Percentiles rank a stretch among this genome's conserved stretches.
phyloP scores from a whole-genome alignment of 1,284 basidiomycete species.

The Ustilago xerochloae region DNA sequence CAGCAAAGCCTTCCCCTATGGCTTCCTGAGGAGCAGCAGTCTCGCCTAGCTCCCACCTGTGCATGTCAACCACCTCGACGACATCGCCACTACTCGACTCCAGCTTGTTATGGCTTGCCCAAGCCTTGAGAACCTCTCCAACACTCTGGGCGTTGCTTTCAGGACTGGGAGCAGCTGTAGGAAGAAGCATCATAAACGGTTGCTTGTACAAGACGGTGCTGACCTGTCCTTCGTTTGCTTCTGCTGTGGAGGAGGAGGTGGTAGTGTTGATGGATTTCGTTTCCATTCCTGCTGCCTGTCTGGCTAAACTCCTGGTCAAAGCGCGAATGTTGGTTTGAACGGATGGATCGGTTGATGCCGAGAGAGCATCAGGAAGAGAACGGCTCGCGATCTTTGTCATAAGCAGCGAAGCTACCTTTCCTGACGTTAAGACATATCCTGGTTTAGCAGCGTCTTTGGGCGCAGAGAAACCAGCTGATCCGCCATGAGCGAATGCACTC shows the following conservation, averaged over 20 bases:
- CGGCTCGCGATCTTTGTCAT: slow-evolving; percentile 38
- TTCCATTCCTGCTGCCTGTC: slow-evolving; percentile 87
- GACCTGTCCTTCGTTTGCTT: slow-evolving; percentile 71
- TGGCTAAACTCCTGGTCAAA: slow-evolving; percentile 81
- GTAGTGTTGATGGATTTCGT: slow-evolving; percentile 74
- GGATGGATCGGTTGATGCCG: not conserved
- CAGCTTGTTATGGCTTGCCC: slow-evolving; percentile 75
- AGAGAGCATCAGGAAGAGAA: slow-evolving; percentile 17
- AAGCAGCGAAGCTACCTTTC: slow-evolving; percentile 56
- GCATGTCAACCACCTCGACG: slow-evolving; percentile 68
- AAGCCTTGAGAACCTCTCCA: slow-evolving; percentile 74
- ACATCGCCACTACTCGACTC: slow-evolving; percentile 7
- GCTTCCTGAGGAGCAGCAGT: slow-evolving; percentile 42
- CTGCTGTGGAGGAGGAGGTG: not conserved
- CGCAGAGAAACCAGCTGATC: slow-evolving; percentile 65
- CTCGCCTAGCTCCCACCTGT: slow-evolving; percentile 69
- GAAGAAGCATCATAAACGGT: slow-evolving; percentile 79
- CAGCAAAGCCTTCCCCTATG: slow-evolving; percentile 44
- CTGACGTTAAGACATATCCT: slow-evolving; percentile 42
- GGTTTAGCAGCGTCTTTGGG: slow-evolving; percentile 70
- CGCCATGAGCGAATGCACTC: slow-evolving; percentile 82
- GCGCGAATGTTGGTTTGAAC: slow-evolving; percentile 72
- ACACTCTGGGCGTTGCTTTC: slow-evolving; percentile 74
- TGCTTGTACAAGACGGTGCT: slow-evolving; percentile 79
- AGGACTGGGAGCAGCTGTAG: slow-evolving; percentile 48